Evolutionary conservation across 2,329 filamentous ascomycete species (phyloP), one percentile per base, ranked within the genome.

Genomic region (Penicillium sp.): DNA sequence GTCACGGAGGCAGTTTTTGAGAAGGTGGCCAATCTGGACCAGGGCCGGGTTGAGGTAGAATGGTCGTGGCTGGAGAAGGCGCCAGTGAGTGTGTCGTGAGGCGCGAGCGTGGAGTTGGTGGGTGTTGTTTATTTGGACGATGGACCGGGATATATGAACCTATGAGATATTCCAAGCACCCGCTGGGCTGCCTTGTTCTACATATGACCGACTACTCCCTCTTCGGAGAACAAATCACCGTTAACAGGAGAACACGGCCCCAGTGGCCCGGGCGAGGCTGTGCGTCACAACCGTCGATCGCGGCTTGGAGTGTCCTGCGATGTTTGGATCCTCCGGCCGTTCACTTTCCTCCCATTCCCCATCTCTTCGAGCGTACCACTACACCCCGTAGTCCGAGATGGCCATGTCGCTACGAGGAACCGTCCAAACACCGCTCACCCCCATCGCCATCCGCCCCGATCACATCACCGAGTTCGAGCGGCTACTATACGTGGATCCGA

Each of bases 31-130:
- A 57, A 72, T 39, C 50, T 66, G 7, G 69, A 64, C 25, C 56
- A 68, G 20, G 75, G 75, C 1, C 64, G 75, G 33, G 75, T 77
- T 4, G 45, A 46, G 3, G 66, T 76, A 28, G 63, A 71, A 26
- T 78, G 75, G 75, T 66, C 70, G 35, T 78, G 75, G 74, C 48
- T 77, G 43, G 60, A 70, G 34, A 51, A 62, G 42, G 39, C 63
- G 5, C 64, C 67, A 14, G 57, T 62, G 1, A 36, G 27, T 18
- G 39, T 41, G 10, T 49, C 31, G 16, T 41, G 11, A 39, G 14
- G 13, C 7, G 20, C 16, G 26, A 28, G 14, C 27, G 10, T n/a
- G 5, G 11, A 28, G n/a, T 5, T 7, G 11, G 26, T 5, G 6
- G 29, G 4, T 8, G 7, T 16, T 16, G 14, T 9, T 32, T 13